Evolutionary conservation across 768 basidiomycete genomes (phyloP).

Genomic region (Suillus placidus): DNA sequence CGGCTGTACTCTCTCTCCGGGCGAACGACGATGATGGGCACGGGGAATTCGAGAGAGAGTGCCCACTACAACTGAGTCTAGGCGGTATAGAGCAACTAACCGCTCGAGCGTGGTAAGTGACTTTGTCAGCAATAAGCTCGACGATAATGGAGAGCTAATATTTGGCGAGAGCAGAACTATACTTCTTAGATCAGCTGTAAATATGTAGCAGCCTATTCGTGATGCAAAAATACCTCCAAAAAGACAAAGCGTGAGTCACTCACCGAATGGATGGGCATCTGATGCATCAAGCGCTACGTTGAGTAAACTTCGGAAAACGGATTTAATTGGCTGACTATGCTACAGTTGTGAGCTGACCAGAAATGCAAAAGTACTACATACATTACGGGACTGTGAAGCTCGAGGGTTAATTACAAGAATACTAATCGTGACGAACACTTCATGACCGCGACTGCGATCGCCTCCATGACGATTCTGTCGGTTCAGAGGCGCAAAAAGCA

Average conservation of each 20-base stretch:
- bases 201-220: background rate
- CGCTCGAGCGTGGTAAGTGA: too few species aligned
- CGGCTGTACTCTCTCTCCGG: too few species aligned
- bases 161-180: too few species aligned
- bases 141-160: too few species aligned
- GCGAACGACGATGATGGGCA: too few species aligned
- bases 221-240: background rate
- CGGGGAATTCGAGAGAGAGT: too few species aligned
- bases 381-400: background rate
- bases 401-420: background rate
- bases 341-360: background rate
- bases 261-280: background rate
- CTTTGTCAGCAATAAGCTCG: too few species aligned
- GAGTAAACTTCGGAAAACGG: background rate
- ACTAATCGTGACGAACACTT: background rate
- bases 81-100: too few species aligned
- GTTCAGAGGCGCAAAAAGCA: constrained; percentile 17
- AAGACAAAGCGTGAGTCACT: background rate
- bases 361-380: background rate
- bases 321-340: background rate
- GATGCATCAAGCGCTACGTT: background rate
- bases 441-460: background rate
- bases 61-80: too few species aligned
- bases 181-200: too few species aligned
- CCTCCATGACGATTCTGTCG: constrained; percentile 3